Conservation (phyloP, 2,329 filamentous ascomycete genomes). For the Metarhizium anisopliae region DNA sequence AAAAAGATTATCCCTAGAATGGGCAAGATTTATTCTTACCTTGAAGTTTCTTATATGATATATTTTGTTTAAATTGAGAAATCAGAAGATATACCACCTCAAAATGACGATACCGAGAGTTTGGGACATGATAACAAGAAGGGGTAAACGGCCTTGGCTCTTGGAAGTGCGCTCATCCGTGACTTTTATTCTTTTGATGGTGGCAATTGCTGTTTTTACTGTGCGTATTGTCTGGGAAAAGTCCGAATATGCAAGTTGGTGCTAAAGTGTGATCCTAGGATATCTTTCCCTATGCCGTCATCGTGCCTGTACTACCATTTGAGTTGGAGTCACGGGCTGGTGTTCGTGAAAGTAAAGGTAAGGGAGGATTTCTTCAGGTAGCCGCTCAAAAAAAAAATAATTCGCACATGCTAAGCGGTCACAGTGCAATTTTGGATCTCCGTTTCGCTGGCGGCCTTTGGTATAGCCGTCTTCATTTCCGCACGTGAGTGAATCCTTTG, state of each 20-base stretch:
- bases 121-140: conserved; percentile 8
- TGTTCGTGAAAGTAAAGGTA: conserved; percentile 13
- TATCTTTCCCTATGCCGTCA: conserved; percentile 25
- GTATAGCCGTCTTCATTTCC: conserved; percentile 19
- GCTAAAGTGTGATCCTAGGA: conserved; percentile 14
- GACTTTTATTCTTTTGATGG: conserved; percentile 22
- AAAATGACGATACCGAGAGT: conserved; percentile 11
- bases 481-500: conserved; percentile 17
- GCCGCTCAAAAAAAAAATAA: too few species aligned
- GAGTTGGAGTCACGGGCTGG: conserved; percentile 18
- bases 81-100: background rate
- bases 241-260: background rate
- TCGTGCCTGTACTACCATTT: conserved; percentile 25
- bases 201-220: conserved; percentile 25
- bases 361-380: background rate
- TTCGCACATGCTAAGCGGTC: background rate
- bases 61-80: background rate
- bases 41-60: background rate
- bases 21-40: too few species aligned
- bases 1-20: too few species aligned
- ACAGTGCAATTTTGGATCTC: conserved; percentile 27
- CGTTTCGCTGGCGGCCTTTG: conserved; percentile 24
- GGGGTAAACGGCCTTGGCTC: conserved; percentile 17
- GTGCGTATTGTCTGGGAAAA: conserved; percentile 9
- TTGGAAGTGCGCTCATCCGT: conserved; percentile 22